phyloP scores from a whole-genome alignment of 495 filamentous ascomycete genomes.

The Podospora appendiculata region DNA sequence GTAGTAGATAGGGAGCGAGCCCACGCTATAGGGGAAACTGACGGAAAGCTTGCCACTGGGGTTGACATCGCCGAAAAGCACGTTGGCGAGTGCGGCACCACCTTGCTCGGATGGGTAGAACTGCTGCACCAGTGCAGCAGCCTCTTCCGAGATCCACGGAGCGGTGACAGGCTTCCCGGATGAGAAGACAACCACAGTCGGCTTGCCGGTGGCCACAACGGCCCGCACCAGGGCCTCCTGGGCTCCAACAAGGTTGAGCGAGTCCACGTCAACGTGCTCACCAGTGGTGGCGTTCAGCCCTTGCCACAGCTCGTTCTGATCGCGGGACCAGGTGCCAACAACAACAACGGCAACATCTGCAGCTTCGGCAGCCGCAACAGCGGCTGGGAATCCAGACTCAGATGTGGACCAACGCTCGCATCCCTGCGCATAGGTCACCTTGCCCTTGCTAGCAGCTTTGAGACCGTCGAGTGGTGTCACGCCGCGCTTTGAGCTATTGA shows the following conservation, averaged over 20 bases:
- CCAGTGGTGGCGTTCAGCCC: conserved; percentile 65
- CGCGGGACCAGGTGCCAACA: conserved; percentile 65
- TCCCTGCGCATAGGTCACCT: conserved; percentile 57
- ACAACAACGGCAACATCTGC: conserved; percentile 65
- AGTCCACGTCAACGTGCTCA: conserved; percentile 59
- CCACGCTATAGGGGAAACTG: conserved; percentile 53
- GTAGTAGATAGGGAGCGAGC: conserved; percentile 60
- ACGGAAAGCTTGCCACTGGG: conserved; percentile 62
- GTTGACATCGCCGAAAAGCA: conserved; percentile 77
- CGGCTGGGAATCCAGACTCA: conserved; percentile 53
- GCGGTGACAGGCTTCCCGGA: conserved; percentile 65
- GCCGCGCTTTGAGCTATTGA: conserved; percentile 50
- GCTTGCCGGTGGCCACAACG: conserved; percentile 55
- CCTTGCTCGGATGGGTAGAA: conserved; percentile 70
- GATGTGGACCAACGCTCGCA: conserved; percentile 68
- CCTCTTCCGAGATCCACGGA: conserved; percentile 53
- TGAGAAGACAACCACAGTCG: conserved; percentile 61
- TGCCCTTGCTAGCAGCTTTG: conserved; percentile 46
- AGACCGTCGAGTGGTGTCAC: conserved; percentile 62
- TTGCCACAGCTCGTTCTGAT: conserved; percentile 59
- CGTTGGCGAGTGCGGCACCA: conserved; percentile 67
- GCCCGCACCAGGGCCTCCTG: conserved; percentile 57
- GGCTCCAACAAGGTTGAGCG: conserved; percentile 60
- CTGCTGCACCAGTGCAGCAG: conserved; percentile 57
- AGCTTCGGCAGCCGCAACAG: conserved; percentile 51